Percentiles rank a stretch among this genome's conserved stretches.
Conservation (phyloP, 257 asterid genomes). For the Orobanche coerulescens region DNA sequence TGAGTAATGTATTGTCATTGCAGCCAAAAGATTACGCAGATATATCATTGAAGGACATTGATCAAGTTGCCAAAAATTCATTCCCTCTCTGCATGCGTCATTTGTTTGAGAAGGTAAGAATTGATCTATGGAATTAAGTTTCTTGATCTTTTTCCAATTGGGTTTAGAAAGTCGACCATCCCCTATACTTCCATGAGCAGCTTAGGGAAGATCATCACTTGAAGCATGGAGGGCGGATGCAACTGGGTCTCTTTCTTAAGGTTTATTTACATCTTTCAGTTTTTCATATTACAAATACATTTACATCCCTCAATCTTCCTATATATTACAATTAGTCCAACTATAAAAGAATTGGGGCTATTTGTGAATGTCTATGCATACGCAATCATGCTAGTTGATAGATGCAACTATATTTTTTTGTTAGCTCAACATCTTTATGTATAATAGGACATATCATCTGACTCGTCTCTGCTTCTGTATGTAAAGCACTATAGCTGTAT, state of each 20-base stretch:
- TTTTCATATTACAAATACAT: too few relatives aligned
- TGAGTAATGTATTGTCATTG: conserved; percentile 24
- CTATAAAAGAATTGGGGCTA: too few relatives aligned
- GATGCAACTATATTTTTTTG: neutral
- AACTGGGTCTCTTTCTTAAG: conserved; percentile 92
- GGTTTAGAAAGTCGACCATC: conserved; percentile 2
- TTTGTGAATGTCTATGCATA: too few relatives aligned
- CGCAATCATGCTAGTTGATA: conserved; percentile 10
- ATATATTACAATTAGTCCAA: too few relatives aligned
- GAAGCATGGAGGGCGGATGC: conserved; percentile 98
- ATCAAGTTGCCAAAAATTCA: conserved; percentile 78
- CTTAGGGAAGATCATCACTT: conserved; percentile 97
- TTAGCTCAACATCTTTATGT: conserved; percentile 13
- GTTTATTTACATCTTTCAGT: too few relatives aligned
- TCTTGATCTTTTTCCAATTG: conserved; percentile 7
- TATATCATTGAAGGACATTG: conserved; percentile 75
- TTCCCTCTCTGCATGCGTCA: conserved; percentile 99
- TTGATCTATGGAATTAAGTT: conserved; percentile 14
- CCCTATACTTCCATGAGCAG: conserved; percentile 35
- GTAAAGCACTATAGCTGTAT: neutral
- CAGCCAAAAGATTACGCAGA: conserved; percentile 70
- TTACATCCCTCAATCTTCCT: too few relatives aligned
- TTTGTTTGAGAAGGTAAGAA: conserved; percentile 74
- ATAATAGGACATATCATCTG: neutral
- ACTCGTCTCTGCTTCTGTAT: neutral